Evolutionary conservation across 305 asterid genomes (phyloP).

Genomic region (Plantago lanceolata): DNA sequence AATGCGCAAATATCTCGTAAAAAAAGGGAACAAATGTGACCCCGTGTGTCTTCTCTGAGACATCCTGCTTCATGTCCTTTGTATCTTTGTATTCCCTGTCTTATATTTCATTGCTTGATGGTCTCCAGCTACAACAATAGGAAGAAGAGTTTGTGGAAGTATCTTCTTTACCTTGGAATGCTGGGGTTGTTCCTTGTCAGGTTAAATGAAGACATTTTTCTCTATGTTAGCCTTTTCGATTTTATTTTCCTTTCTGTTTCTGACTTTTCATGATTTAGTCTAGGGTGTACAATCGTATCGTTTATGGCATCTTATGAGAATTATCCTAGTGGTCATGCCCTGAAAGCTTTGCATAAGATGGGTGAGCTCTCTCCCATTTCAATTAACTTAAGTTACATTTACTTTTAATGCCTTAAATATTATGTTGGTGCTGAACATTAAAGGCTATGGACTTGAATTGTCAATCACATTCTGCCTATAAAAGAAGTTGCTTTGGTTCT

Average conservation of each 20-base stretch:
- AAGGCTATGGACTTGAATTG: neutral
- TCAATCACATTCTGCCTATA: too few relatives aligned
- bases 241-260: slow-evolving; percentile 23
- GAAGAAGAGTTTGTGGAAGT: slow-evolving; percentile 76
- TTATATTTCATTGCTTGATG: slow-evolving; percentile 19
- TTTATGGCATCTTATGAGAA: slow-evolving; percentile 89
- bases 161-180: slow-evolving; percentile 53
- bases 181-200: slow-evolving; percentile 72
- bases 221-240: neutral
- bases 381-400: slow-evolving; percentile 12
- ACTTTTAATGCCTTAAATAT: neutral
- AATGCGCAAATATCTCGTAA: too few relatives aligned
- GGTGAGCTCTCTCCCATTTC: slow-evolving; percentile 49
- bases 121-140: slow-evolving; percentile 80
- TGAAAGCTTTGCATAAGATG: slow-evolving; percentile 60
- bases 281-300: slow-evolving; percentile 66
- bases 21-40: neutral
- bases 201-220: slow-evolving; percentile 38
- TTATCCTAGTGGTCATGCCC: slow-evolving; percentile 89
- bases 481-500: slow-evolving; percentile 21
- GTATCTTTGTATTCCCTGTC: slow-evolving; percentile 11
- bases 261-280: slow-evolving; percentile 59
- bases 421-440: neutral
- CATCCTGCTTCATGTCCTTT: neutral
- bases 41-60: neutral